These are phyloP conservation scores for Colletotrichum cereale DNA, from an alignment of 2,329 filamentous ascomycete species.

Conservation along the genomic window DNA sequence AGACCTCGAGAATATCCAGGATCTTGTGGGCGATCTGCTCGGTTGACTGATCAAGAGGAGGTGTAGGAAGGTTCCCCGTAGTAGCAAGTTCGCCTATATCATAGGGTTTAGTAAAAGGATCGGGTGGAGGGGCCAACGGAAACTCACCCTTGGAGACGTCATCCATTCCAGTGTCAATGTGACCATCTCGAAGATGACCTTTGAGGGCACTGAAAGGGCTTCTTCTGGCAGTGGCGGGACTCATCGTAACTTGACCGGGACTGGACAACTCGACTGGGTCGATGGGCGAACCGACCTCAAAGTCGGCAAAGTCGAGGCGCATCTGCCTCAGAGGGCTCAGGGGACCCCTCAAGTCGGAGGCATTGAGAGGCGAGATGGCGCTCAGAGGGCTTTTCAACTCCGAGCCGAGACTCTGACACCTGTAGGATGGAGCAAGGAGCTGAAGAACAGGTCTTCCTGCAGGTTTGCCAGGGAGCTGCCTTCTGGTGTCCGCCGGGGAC, in stretches of 20 bases:
- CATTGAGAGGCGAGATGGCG: slow-evolving; percentile 32
- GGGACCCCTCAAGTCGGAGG: slow-evolving; percentile 22
- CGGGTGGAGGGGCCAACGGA: background rate
- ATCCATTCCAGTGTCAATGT: background rate
- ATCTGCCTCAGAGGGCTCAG: slow-evolving; percentile 29
- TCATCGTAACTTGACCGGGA: background rate
- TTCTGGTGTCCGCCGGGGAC: background rate
- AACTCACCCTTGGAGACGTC: background rate
- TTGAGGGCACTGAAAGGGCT: slow-evolving; percentile 34
- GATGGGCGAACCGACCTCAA: slow-evolving; percentile 37
- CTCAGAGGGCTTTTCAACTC: slow-evolving; percentile 27
- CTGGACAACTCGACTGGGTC: slow-evolving; percentile 28
- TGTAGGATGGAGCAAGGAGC: slow-evolving; percentile 15
- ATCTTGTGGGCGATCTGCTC: slow-evolving; percentile 37
- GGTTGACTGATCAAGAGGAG: slow-evolving; percentile 26
- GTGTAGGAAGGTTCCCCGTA: slow-evolving; percentile 24
- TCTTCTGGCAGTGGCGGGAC: background rate
- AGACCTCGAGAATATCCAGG: slow-evolving; percentile 32
- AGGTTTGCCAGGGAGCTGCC: slow-evolving; percentile 2
- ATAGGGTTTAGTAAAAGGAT: background rate
- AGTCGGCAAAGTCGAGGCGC: slow-evolving; percentile 22
- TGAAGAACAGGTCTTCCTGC: slow-evolving; percentile 25
- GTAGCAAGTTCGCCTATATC: slow-evolving; percentile 10
- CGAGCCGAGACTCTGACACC: slow-evolving; percentile 9
- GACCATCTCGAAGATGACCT: background rate